These are phyloP conservation scores for Lobulomyces angularis DNA, from an alignment of 192 early-diverging fungal genomes.

Conservation along the genomic window DNA sequence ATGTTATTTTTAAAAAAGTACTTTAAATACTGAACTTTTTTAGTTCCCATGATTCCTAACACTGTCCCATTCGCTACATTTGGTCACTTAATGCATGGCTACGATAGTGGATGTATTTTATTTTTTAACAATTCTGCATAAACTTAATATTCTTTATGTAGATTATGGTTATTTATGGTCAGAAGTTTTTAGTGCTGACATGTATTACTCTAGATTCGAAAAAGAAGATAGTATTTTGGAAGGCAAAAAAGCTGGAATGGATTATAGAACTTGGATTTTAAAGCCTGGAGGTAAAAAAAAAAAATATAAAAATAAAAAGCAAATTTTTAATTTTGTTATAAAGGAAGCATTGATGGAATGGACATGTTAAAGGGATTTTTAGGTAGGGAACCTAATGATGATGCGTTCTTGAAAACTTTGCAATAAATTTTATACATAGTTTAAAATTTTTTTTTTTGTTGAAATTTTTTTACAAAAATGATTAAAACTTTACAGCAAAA, in stretches of 20 bases:
- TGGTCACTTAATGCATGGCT: constrained; percentile 63
- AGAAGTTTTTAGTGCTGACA: constrained; percentile 69
- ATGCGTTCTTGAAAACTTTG: constrained; percentile 70
- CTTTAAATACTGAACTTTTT: too few relatives aligned
- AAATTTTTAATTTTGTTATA: constrained; percentile 4
- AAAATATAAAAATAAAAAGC: constrained; percentile 6
- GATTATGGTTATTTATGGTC: constrained; percentile 74
- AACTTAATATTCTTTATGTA: constrained; percentile 5
- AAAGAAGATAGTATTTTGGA: constrained; percentile 44
- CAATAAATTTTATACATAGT: too few relatives aligned
- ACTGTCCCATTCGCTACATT: constrained; percentile 23
- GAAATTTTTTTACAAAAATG: too few relatives aligned
- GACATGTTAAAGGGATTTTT: constrained; percentile 61
- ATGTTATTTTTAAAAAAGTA: too few relatives aligned
- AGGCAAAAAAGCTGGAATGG: constrained; percentile 43
- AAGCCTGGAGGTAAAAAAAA: constrained; percentile 48
- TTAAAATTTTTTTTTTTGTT: too few relatives aligned
- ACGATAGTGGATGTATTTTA: constrained; percentile 37
- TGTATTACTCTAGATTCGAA: constrained; percentile 65
- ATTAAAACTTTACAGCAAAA: too few relatives aligned
- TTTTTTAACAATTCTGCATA: constrained; percentile 1
- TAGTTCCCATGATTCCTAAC: constrained; percentile 8
- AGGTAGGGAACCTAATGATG: constrained; percentile 65
- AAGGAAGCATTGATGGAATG: constrained; percentile 58
- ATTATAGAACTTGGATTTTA: constrained; percentile 65